Percentiles rank a stretch among this genome's conserved stretches.
Conservation (phyloP, 2,329 filamentous ascomycete genomes). For the Penicillium sp. region DNA sequence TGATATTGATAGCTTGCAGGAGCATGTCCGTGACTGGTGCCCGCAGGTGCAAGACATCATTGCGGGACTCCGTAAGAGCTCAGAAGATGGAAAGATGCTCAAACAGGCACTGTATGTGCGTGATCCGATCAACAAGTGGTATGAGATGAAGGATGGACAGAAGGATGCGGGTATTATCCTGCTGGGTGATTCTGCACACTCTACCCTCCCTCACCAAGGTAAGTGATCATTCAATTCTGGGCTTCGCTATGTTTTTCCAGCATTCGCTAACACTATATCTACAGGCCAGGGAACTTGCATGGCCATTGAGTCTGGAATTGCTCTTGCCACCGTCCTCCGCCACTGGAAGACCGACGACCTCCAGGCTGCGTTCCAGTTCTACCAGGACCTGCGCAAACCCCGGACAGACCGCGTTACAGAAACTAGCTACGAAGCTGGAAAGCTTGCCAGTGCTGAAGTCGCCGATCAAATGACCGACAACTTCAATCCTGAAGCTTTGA, state of each 20-base stretch:
- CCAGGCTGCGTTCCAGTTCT: conserved; percentile 35
- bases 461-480: conserved; percentile 30
- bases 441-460: conserved; percentile 36
- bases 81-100: conserved; percentile 34
- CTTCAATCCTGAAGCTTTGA: conserved; percentile 30
- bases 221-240: neutral
- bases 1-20: conserved; percentile 35
- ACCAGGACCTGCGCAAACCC: conserved; percentile 39
- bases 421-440: conserved; percentile 40
- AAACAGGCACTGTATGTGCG: conserved; percentile 39
- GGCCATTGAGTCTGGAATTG: conserved; percentile 38
- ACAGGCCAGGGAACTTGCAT: conserved; percentile 38
- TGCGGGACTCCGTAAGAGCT: conserved; percentile 32
- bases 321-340: conserved; percentile 33
- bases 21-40: conserved; percentile 38
- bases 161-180: conserved; percentile 33
- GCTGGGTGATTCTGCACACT: conserved; percentile 37
- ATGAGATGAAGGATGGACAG: conserved; percentile 26
- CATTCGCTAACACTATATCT: neutral
- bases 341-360: conserved; percentile 33
- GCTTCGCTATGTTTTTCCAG: too few species aligned
- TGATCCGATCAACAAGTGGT: conserved; percentile 36
- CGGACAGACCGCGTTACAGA: conserved; percentile 38
- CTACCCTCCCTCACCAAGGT: conserved; percentile 39
- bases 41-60: conserved; percentile 37